Percentiles rank a stretch among this genome's conserved stretches.
Evolutionary conservation across 768 basidiomycete genomes (phyloP).

Genomic region (Leccinum aurantiacum): DNA sequence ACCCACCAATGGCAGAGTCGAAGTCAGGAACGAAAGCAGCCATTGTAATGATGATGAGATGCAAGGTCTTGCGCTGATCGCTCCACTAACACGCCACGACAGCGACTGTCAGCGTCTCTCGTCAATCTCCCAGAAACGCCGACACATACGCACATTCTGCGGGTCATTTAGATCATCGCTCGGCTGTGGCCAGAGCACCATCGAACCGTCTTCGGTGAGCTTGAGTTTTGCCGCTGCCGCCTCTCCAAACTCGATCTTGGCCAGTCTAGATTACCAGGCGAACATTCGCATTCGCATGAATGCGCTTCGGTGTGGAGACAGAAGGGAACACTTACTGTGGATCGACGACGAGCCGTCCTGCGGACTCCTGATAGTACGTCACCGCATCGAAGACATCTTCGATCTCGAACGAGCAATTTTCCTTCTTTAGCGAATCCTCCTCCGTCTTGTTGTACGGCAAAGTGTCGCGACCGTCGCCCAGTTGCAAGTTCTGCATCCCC

Average conservation of each 20-base stretch:
- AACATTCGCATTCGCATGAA: background rate
- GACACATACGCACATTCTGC: conserved; percentile 43
- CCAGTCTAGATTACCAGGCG: conserved; percentile 36
- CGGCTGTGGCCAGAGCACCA: conserved; percentile 58
- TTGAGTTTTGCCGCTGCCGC: conserved; percentile 45
- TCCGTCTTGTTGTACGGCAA: background rate
- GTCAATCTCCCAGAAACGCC: background rate
- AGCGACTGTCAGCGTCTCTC: background rate
- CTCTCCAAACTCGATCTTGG: conserved; percentile 50
- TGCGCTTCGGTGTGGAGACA: background rate
- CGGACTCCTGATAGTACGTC: conserved; percentile 51
- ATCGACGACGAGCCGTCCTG: conserved; percentile 62
- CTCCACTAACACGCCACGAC: conserved; percentile 39
- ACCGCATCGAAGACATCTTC: conserved; percentile 33
- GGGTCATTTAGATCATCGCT: conserved; percentile 49
- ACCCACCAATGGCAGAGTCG: conserved; percentile 48
- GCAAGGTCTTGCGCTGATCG: conserved; percentile 42
- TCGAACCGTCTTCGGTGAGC: conserved; percentile 43
- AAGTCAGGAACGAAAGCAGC: conserved; percentile 58
- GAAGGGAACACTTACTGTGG: conserved; percentile 44
- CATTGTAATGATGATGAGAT: conserved; percentile 49
- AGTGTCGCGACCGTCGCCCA: background rate
- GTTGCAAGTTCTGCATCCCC: background rate
- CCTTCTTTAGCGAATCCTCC: conserved; percentile 6
- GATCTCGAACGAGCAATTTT: background rate